These are phyloP conservation scores for Cryphonectria radicalis DNA, from an alignment of 2,329 filamentous ascomycete genomes.

Conservation along the genomic window DNA sequence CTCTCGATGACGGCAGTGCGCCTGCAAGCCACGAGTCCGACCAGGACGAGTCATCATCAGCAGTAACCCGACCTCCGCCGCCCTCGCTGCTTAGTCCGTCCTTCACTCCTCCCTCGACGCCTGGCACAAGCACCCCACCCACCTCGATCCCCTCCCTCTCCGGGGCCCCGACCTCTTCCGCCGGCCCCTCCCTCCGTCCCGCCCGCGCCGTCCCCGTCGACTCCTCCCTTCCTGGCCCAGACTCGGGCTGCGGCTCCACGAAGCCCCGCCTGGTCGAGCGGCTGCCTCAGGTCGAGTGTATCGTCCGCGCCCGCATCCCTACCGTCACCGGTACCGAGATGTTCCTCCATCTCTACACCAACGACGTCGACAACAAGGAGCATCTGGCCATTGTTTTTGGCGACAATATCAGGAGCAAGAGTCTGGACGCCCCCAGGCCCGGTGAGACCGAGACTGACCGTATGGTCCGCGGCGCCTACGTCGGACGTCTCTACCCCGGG, in stretches of 20 bases:
- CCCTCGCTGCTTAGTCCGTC: slow-evolving; percentile 84
- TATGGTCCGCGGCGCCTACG: slow-evolving; percentile 94
- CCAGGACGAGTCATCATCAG: slow-evolving; percentile 27
- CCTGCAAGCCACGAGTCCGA: slow-evolving; percentile 19
- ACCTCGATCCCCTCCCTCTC: slow-evolving; percentile 36
- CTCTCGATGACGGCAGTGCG: slow-evolving; percentile 24
- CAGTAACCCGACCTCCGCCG: slow-evolving; percentile 41
- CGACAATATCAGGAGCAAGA: slow-evolving; percentile 74
- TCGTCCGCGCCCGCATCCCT: slow-evolving; percentile 92
- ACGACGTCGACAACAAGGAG: slow-evolving; percentile 92
- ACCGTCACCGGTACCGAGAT: slow-evolving; percentile 92
- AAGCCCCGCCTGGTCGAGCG: slow-evolving; percentile 73
- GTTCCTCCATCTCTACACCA: slow-evolving; percentile 94
- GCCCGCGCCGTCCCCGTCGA: slow-evolving; percentile 64
- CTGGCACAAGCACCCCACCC: slow-evolving; percentile 59
- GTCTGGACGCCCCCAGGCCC: slow-evolving; percentile 70
- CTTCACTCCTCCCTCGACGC: slow-evolving; percentile 74
- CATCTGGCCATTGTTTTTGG: slow-evolving; percentile 98
- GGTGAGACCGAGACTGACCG: slow-evolving; percentile 87
- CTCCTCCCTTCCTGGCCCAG: slow-evolving; percentile 51
- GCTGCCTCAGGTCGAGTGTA: slow-evolving; percentile 86
- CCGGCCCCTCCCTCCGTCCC: slow-evolving; percentile 32
- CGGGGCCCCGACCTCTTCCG: slow-evolving; percentile 29
- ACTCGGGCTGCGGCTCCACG: slow-evolving; percentile 59
- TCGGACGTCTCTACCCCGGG: slow-evolving; percentile 83